Conservation (phyloP, 2,329 filamentous ascomycete genomes). For the Trichophyton rubrum region DNA sequence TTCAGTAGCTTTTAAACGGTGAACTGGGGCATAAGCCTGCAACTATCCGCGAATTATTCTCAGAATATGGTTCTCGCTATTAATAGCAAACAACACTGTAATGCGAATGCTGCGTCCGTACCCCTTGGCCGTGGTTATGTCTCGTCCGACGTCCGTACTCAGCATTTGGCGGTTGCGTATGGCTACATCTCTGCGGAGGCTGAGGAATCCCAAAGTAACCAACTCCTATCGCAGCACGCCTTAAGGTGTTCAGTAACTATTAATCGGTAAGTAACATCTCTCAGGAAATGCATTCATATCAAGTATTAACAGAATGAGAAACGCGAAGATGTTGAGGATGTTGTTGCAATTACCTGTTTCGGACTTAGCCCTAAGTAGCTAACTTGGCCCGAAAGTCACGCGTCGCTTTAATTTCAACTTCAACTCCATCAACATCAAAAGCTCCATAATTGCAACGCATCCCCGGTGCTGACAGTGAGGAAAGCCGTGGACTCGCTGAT, state of each 20-base stretch:
- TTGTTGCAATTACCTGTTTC: neutral
- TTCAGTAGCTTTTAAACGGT: too few species aligned
- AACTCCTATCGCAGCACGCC: too few species aligned
- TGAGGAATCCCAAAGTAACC: too few species aligned
- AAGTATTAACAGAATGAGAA: neutral
- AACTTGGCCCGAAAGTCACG: neutral
- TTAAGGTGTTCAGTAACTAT: neutral
- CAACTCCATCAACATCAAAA: neutral
- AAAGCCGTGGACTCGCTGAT: neutral
- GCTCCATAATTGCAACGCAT: neutral
- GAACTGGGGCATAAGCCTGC: too few species aligned
- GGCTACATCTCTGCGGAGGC: too few species aligned
- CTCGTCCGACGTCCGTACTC: too few species aligned
- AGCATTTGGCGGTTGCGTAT: too few species aligned
- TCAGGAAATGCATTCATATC: neutral
- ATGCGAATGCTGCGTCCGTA: too few species aligned
- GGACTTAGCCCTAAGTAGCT: neutral
- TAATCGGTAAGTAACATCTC: neutral
- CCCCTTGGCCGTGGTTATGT: too few species aligned
- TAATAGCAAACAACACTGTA: too few species aligned
- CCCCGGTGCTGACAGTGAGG: neutral
- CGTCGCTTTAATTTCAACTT: neutral
- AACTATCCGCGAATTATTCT: too few species aligned
- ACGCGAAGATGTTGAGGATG: neutral
- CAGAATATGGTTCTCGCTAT: too few species aligned